Conservation (phyloP, 2,329 filamentous ascomycete species). For the Neopestalotiopsis sp. region DNA sequence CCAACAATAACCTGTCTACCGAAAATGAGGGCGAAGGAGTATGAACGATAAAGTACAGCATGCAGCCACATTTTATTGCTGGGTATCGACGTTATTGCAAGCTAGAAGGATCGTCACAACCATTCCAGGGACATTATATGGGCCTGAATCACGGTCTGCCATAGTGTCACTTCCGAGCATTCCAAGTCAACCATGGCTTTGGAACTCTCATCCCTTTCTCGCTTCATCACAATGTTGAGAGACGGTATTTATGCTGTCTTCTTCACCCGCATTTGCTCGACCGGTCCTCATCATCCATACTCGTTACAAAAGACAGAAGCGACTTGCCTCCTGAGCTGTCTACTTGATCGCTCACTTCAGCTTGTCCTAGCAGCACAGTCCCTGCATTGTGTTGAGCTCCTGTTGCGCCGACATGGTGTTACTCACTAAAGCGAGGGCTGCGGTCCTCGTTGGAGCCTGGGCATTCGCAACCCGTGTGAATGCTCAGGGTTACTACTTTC, state of each 20-base stretch:
- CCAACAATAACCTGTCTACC: neutral
- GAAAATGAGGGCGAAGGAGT: neutral
- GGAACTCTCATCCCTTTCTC: neutral
- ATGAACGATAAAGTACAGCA: too few species aligned
- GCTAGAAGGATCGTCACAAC: conserved; percentile 17
- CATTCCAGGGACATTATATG: conserved; percentile 28
- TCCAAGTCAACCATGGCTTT: neutral
- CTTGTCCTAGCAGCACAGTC: conserved; percentile 4
- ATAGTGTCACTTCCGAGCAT: conserved; percentile 20
- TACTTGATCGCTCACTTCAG: neutral
- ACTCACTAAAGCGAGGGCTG: conserved; percentile 22
- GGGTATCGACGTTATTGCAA: neutral
- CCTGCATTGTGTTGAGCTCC: conserved; percentile 6
- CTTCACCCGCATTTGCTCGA: neutral
- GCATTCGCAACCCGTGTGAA: conserved; percentile 24
- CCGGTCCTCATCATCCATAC: neutral
- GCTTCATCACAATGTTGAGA: neutral
- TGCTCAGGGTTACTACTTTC: conserved; percentile 24
- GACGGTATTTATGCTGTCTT: neutral
- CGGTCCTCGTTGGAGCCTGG: conserved; percentile 25
- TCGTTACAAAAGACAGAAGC: conserved; percentile 1
- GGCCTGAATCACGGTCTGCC: conserved; percentile 22
- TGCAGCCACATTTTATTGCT: neutral
- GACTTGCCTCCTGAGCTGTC: neutral
- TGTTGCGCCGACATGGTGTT: conserved; percentile 26